Conservation (phyloP, 2,329 filamentous ascomycete genomes). For the Claviceps sp. region DNA sequence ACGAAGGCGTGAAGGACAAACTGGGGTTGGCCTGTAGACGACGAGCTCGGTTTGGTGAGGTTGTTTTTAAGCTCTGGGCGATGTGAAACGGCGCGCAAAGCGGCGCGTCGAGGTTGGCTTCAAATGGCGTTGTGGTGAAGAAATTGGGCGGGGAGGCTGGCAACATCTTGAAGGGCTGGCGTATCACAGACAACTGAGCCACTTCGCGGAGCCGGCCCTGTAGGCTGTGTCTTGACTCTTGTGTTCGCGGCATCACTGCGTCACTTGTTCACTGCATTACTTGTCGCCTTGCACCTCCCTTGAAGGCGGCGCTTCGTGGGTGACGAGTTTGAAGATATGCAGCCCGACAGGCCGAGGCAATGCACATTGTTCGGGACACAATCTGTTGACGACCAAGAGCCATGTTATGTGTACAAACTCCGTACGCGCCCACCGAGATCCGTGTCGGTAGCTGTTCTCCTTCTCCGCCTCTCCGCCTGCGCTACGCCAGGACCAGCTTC, state of each 20-base stretch:
- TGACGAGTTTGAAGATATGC: background rate
- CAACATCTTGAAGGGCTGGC: background rate
- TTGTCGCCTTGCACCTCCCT: background rate
- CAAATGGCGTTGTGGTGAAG: background rate
- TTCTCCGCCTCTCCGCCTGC: background rate
- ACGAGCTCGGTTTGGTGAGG: background rate
- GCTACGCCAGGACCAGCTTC: background rate
- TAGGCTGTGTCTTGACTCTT: too few species aligned
- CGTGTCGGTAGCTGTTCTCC: background rate
- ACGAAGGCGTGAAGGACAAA: background rate
- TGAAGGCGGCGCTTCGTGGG: background rate
- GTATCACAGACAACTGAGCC: background rate
- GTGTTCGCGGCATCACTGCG: too few species aligned
- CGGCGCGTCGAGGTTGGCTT: conserved; percentile 1
- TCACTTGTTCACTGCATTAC: background rate
- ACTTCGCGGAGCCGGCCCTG: too few species aligned
- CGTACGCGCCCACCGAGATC: too few species aligned
- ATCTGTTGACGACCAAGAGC: background rate
- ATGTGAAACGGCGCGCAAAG: background rate
- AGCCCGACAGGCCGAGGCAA: background rate
- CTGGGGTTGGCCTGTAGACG: background rate
- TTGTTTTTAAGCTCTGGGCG: background rate
- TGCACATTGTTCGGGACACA: background rate
- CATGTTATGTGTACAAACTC: too few species aligned
- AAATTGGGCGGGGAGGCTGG: background rate